Base-by-base conservation (phyloP, 1,284 basidiomycete species). In the Ganoderma sp. region DNA sequence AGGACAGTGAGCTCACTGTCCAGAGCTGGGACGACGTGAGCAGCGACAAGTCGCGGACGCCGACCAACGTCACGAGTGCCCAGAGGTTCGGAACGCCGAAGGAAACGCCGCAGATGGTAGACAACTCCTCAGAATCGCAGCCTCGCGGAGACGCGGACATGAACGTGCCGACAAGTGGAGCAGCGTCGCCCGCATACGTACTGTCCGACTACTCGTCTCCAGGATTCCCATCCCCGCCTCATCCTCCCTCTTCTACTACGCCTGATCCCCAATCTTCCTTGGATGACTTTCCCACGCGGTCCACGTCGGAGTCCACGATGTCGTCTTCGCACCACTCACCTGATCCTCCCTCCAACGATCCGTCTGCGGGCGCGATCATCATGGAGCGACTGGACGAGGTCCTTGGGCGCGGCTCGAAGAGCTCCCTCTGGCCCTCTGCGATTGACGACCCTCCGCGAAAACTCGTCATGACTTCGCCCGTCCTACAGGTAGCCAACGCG, bases 401-500 rank as follows among this genome's bases (percentile, higher is more conserved):
- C 74, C 81, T 88, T 57, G 87, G 82, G 64, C 88, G 85, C 71
- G 88, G 84, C 45, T 87, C 85, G 57, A 87, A 85, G 74, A 87
- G 87, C 76, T 84, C 88, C 0, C 81, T 85, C 69, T 87, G 88
- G 84, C 84, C 89, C 14, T 84, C 86, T 54, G 85, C 87, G 41
- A 84, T 97, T 60, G 94, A 96, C 70, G 90, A 94, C 72, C 95
- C 96, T 22, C 93, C 94, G 5, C 87, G 97, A 54, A 95, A 92
- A 77, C 82, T 99, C 32, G 81, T 98, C 19, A 83, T 96, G 50
- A 91, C 92, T 3, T 92, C 93, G 6, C 93, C 96, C 2, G 93
- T 98, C 17, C 84, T 98, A 19, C 97, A 99, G 80, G 95, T 99
- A 7, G 95, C 96, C 75, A 96, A 96, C 80, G 86, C 90, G 43